phyloP scores from a whole-genome alignment of 1,284 basidiomycete species.

The Pseudozyma hubeiensis region DNA sequence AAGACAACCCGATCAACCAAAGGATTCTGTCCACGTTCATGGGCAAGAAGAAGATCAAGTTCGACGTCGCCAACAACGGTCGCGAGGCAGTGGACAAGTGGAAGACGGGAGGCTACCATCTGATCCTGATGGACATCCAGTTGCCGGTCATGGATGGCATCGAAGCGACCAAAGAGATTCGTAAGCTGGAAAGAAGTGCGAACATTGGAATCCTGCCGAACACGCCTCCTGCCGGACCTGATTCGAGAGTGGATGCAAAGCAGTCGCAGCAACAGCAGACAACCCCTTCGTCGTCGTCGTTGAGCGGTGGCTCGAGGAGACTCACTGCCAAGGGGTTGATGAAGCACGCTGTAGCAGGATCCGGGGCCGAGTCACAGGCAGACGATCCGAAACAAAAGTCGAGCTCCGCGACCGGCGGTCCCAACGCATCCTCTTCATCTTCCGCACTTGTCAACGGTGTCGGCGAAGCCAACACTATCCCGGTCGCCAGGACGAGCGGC shows the following conservation, averaged over 20 bases:
- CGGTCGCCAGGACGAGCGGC: neutral
- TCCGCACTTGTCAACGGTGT: constrained; percentile 24
- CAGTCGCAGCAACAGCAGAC: neutral
- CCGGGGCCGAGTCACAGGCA: neutral
- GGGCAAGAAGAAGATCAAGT: constrained; percentile 95
- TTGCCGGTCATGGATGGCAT: constrained; percentile 99
- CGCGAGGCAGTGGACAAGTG: constrained; percentile 96
- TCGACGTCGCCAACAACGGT: constrained; percentile 93
- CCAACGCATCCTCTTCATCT: neutral
- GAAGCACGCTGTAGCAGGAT: constrained; percentile 20
- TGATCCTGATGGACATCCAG: constrained; percentile 99
- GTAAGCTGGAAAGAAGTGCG: constrained; percentile 80
- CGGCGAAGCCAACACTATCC: constrained; percentile 3
- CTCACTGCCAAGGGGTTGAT: constrained; percentile 27
- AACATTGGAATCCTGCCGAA: constrained; percentile 80
- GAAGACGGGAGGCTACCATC: constrained; percentile 90
- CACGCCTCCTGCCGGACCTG: constrained; percentile 70
- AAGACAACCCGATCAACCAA: constrained; percentile 97
- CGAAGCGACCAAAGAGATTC: constrained; percentile 94
- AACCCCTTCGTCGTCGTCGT: neutral
- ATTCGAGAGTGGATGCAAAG: constrained; percentile 7
- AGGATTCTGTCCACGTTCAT: constrained; percentile 95
- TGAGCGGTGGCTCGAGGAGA: constrained; percentile 17
- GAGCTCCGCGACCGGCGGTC: constrained; percentile 1
- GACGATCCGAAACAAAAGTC: neutral